Evolutionary conservation across 2,329 filamentous ascomycete species (phyloP), one percentile per base, ranked within the genome.

Genomic region (Colletotrichum sp.): DNA sequence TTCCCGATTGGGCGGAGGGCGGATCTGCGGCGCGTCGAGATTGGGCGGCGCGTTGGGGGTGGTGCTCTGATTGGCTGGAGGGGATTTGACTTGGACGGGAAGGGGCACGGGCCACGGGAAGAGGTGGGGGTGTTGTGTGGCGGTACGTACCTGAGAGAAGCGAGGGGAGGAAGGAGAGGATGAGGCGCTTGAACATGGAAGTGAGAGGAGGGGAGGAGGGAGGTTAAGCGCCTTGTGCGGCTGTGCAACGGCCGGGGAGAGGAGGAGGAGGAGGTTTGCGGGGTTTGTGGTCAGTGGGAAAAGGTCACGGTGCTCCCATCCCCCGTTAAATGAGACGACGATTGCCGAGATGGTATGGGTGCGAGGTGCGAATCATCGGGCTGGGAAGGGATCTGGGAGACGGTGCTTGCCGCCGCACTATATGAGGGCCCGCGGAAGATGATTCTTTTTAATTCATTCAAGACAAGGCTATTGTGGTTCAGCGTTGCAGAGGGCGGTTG

Each of bases 21-120:
- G 28, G 66, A 68, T 69, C 62, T 36, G 49, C 62, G 75, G 77
- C 77, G 77, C 77, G 77, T 74, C 67, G n/a, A 74, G 76, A 77
- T 77, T 77, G 76, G 76, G 59, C 34, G 69, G 69, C 62, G 75
- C 62, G 62, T 64, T 63, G 18, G 6, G 16, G 63, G 3, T 1
- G 0, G n/a, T 3, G 26, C 0, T 6, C 2, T 34, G 63, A 39
- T 28, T 39, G 32, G 30, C 2, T 1, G 1, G 21, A 2, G 8
- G 16, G 12, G 55, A 9, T 16, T 18, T 24, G 55, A 18, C 55
- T 18, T 59, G 13, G 28, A 60, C 49, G 26, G 32, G 67, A 69
- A 62, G 24, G 24, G 7, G 52, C 36, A 69, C 49, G 39, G 60
- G 52, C 49, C 49, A 59, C 63, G 65, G 32, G 39, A 44, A 26